Conservation (phyloP, 768 basidiomycete genomes). For the Ramaria sp. region DNA sequence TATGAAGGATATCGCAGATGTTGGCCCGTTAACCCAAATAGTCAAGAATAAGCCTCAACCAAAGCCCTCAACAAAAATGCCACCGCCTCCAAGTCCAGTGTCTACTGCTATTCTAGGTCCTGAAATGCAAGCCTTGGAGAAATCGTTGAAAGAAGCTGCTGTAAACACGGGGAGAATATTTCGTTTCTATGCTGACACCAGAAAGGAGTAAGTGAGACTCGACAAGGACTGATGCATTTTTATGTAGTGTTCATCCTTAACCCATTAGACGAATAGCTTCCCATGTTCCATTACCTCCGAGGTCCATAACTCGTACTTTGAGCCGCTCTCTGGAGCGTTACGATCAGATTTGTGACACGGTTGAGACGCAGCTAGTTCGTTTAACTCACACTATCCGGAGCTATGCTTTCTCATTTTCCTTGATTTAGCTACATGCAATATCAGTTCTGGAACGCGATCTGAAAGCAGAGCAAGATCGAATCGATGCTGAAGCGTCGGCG, state of each 20-base stretch:
- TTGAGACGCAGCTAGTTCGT: constrained; percentile 62
- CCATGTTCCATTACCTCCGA: constrained; percentile 51
- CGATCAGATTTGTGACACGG: constrained; percentile 67
- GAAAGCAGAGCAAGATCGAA: constrained; percentile 44
- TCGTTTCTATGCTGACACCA: constrained; percentile 53
- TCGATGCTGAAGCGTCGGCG: constrained; percentile 31
- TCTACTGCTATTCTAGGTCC: constrained; percentile 39
- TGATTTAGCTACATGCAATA: constrained; percentile 53
- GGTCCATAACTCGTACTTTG: constrained; percentile 49
- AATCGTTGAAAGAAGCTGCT: constrained; percentile 55
- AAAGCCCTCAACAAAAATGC: constrained; percentile 29
- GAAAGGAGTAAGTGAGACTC: constrained; percentile 42
- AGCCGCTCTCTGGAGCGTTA: constrained; percentile 70
- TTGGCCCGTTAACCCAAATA: constrained; percentile 14
- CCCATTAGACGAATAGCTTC: constrained; percentile 43
- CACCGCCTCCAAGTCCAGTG: constrained; percentile 27
- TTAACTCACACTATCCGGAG: neutral
- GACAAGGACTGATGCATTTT: neutral
- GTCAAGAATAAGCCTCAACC: constrained; percentile 21
- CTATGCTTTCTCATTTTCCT: neutral
- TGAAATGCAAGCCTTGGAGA: constrained; percentile 49
- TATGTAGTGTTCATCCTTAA: neutral
- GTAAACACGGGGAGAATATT: constrained; percentile 65
- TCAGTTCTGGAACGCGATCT: constrained; percentile 63
- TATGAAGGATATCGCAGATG: constrained; percentile 13